A percentile compares a stretch with the other conserved stretches of the same genome.
These are phyloP conservation scores for Filosporella fistucella DNA, from an alignment of 495 filamentous ascomycete species.

Conservation along the genomic window DNA sequence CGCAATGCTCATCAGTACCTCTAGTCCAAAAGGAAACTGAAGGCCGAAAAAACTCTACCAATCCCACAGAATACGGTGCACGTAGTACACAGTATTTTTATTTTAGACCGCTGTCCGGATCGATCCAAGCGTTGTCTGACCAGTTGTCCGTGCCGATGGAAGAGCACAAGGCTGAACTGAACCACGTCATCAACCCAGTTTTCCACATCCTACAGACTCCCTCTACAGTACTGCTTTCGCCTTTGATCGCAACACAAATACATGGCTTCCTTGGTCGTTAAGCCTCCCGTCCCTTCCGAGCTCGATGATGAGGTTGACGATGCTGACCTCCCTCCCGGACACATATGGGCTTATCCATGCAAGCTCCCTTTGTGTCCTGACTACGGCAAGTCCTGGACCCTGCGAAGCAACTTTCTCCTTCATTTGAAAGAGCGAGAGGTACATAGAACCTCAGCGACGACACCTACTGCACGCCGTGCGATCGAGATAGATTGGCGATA, in stretches of 20 bases:
- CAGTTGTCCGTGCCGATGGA: too few relatives aligned
- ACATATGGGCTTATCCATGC: background rate
- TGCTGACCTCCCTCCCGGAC: background rate
- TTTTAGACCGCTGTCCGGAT: too few relatives aligned
- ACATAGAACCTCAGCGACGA: constrained; percentile 1
- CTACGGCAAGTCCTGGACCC: background rate
- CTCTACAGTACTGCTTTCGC: background rate
- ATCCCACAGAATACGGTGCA: too few relatives aligned
- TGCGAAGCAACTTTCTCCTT: background rate
- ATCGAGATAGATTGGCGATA: constrained; percentile 5
- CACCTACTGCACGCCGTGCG: constrained; percentile 4
- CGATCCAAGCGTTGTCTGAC: too few relatives aligned
- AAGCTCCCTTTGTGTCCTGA: background rate
- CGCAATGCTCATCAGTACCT: too few relatives aligned
- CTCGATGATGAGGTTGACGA: constrained; percentile 7
- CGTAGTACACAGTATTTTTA: too few relatives aligned
- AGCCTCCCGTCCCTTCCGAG: constrained; percentile 2
- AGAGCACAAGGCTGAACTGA: too few relatives aligned
- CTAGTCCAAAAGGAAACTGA: too few relatives aligned
- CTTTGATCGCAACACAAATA: constrained; percentile 1
- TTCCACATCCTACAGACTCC: too few relatives aligned
- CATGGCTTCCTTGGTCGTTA: constrained; percentile 4
- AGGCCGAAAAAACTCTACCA: too few relatives aligned
- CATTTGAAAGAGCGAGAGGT: background rate
- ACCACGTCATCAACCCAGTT: too few relatives aligned